Conservation (phyloP, 2,329 filamentous ascomycete genomes). For the Aspergillus alliaceus region DNA sequence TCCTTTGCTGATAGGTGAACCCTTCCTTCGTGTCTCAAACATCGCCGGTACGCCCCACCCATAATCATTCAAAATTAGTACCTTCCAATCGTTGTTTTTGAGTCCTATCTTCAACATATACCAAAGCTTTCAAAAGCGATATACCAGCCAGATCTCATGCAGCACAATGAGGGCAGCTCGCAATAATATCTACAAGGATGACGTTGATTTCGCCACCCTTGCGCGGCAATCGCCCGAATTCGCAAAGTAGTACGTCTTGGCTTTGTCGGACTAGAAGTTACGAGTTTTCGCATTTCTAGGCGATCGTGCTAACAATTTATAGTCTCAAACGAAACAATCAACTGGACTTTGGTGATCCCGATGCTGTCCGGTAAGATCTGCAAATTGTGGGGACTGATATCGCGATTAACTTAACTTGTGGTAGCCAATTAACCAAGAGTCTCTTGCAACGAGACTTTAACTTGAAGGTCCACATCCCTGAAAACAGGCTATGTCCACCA, state of each 20-base stretch:
- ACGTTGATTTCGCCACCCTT: slow-evolving; percentile 63
- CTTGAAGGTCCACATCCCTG: slow-evolving; percentile 68
- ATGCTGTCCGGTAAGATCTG: slow-evolving; percentile 64
- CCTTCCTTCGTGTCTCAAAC: neutral
- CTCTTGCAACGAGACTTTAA: slow-evolving; percentile 75
- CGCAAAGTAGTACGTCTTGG: slow-evolving; percentile 52
- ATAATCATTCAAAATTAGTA: neutral
- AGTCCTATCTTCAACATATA: neutral
- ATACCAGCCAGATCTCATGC: neutral
- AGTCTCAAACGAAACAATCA: slow-evolving; percentile 58
- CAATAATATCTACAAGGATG: slow-evolving; percentile 56
- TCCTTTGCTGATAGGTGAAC: neutral
- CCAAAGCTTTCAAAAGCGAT: neutral
- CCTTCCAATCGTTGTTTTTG: neutral
- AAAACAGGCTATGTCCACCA: slow-evolving; percentile 81
- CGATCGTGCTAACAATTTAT: neutral
- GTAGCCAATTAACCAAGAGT: slow-evolving; percentile 70
- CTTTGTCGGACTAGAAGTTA: neutral
- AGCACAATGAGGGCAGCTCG: slow-evolving; percentile 34
- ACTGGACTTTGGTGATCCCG: slow-evolving; percentile 78
- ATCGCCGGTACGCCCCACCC: neutral
- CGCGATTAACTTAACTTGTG: slow-evolving; percentile 9
- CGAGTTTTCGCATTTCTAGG: slow-evolving; percentile 8
- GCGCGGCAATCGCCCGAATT: slow-evolving; percentile 61
- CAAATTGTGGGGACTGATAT: neutral